Percentiles rank a stretch among this genome's conserved stretches.
Evolutionary conservation across 352 stramenopile genomes (phyloP).

Genomic region (Phytophthora rubi): DNA sequence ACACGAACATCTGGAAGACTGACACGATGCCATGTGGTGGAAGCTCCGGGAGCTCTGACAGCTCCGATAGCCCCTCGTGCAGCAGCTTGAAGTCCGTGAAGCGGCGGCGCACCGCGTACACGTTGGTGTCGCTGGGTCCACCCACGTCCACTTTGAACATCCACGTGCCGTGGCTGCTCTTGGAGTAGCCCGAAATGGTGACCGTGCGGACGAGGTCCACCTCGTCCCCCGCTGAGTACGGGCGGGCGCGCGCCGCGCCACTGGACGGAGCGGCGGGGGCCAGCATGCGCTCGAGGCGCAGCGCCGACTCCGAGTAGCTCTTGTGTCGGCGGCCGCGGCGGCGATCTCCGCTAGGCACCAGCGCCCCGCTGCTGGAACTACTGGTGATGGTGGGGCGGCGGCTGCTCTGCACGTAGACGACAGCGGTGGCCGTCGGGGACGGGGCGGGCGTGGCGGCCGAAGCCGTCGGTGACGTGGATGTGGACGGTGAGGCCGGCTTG

Average conservation of each 20-base stretch:
- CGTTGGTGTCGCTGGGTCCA: constrained; percentile 52
- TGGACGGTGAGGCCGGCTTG: constrained; percentile 36
- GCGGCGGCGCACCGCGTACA: constrained; percentile 72
- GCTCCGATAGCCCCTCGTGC: constrained; percentile 56
- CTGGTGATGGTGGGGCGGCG: constrained; percentile 25
- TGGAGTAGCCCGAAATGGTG: constrained; percentile 68
- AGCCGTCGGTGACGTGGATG: constrained; percentile 19
- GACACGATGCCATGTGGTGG: constrained; percentile 71
- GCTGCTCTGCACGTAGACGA: constrained; percentile 26
- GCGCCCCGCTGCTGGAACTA: constrained; percentile 29
- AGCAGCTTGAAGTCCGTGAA: constrained; percentile 82
- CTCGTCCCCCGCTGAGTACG: constrained; percentile 61
- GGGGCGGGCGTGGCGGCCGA: constrained; percentile 7
- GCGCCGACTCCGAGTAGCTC: constrained; percentile 68
- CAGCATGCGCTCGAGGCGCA: constrained; percentile 58
- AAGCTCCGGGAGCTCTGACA: constrained; percentile 50
- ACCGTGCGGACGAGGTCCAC: constrained; percentile 52
- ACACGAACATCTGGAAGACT: constrained; percentile 72
- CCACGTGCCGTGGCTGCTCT: constrained; percentile 74
- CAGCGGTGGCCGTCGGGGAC: constrained; percentile 17
- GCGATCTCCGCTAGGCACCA: constrained; percentile 24
- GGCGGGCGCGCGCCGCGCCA: constrained; percentile 38
- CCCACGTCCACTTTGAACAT: constrained; percentile 81
- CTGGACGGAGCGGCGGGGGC: constrained; percentile 21
- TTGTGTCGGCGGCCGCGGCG: constrained; percentile 52